A percentile compares a stretch with the other conserved stretches of the same genome.
These are phyloP conservation scores for Trichocladium uniseriatum DNA, from an alignment of 495 filamentous ascomycete genomes.

Conservation along the genomic window DNA sequence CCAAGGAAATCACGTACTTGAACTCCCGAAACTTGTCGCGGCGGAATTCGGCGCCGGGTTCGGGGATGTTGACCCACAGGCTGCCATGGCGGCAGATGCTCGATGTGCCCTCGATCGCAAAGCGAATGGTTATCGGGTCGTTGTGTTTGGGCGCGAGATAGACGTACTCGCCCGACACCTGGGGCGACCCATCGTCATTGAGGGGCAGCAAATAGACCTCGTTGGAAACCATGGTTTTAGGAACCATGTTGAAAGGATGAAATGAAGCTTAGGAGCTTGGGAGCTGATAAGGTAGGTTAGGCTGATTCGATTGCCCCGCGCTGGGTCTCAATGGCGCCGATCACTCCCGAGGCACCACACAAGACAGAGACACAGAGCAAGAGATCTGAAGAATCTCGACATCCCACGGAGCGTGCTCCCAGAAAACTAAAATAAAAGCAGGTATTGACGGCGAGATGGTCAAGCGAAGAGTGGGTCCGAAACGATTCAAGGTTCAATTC, in stretches of 20 bases:
- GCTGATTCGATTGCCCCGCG: slow-evolving; percentile 7
- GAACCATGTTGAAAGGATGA: slow-evolving; percentile 33
- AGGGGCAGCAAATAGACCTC: slow-evolving; percentile 81
- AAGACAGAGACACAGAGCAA: slow-evolving; percentile 20
- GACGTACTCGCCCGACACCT: slow-evolving; percentile 81
- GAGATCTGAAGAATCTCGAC: slow-evolving; percentile 14
- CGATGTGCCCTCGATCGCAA: slow-evolving; percentile 91
- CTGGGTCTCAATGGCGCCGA: slow-evolving; percentile 13
- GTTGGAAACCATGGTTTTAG: slow-evolving; percentile 44
- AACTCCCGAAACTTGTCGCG: slow-evolving; percentile 73
- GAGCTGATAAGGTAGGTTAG: not conserved
- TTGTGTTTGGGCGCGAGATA: slow-evolving; percentile 71
- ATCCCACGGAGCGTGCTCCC: not conserved
- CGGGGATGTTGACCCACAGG: slow-evolving; percentile 91
- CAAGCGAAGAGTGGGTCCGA: not conserved
- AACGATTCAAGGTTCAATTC: not conserved
- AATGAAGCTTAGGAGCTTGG: slow-evolving; percentile 7
- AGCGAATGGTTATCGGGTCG: slow-evolving; percentile 69
- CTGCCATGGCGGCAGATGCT: slow-evolving; percentile 90
- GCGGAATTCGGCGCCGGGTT: slow-evolving; percentile 59
- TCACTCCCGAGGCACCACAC: slow-evolving; percentile 18
- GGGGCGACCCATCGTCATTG: slow-evolving; percentile 84
- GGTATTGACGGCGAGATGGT: not conserved
- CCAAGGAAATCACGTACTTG: slow-evolving; percentile 50
- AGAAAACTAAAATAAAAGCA: not conserved